Evolutionary conservation across 768 basidiomycete genomes (phyloP), one percentile per base, ranked within the genome.

Genomic region (Tulasnella sp.): DNA sequence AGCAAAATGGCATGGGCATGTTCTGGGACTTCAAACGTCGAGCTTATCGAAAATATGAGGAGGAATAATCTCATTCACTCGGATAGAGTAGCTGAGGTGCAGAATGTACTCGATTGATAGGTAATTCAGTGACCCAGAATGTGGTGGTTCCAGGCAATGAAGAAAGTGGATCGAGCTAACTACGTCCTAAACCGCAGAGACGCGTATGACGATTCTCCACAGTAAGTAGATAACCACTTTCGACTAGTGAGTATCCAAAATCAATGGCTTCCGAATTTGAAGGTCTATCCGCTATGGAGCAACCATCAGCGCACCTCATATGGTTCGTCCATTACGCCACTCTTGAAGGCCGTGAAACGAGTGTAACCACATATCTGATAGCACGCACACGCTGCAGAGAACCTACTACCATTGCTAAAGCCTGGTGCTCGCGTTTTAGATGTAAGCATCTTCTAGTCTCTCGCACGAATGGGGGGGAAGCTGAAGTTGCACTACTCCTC

Each of bases 271-370:
- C 25, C 40, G 16, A 20, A n/a, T 16, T 16, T 22, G 54, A 19
- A 85, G 84, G 62, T 54, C 71, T 15, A 90, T 91, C 45, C 83
- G 85, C 2, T 74, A 83, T 60, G 81, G 78, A 10, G 92, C 91
- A 12, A 99, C 93, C 0, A 96, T 99, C 56, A 88, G 84, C 33
- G 93, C 93, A 0, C 93, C 93, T 1, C 93, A 99, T 63, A 98
- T 98, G 92, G 84, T 82, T 46, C 61, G 60, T 32, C 31, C 35
- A 27, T 5, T 12, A 39, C 5, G 19, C 8, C 7, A 15, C 3
- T 40, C n/a, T 10, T n/a, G 31, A 1, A 3, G 13, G 5, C 35
- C 35, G n/a, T 15, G 33, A 24, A 15, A 35, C 29, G 19, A 20
- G 16, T 37, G 41, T 37, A 22, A 10, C n/a, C 33, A 2, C 29